Conservation (phyloP, 169 alveolate genomes). For the Cryptosporidium ryanae region DNA sequence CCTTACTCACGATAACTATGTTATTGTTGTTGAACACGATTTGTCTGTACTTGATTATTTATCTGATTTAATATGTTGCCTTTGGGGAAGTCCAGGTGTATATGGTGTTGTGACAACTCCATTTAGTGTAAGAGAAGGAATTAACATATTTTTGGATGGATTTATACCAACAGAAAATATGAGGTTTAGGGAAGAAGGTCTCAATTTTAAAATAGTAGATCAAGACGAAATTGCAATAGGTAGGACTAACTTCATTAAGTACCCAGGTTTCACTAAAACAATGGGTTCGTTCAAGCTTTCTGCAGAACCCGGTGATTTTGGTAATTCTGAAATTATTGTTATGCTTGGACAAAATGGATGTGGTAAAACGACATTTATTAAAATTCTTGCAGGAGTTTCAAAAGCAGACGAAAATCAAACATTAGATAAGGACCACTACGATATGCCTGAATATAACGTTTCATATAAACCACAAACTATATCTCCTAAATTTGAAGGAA, state of each 20-base stretch:
- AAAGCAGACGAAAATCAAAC: constrained; percentile 91
- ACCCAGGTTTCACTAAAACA: constrained; percentile 82
- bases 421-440: constrained; percentile 76
- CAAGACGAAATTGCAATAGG: constrained; percentile 72
- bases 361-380: constrained; percentile 98
- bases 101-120: constrained; percentile 99
- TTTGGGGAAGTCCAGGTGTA: constrained; percentile 98
- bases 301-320: constrained; percentile 91
- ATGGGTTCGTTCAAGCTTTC: constrained; percentile 77
- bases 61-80: constrained; percentile 98
- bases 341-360: constrained; percentile 98
- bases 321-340: constrained; percentile 96
- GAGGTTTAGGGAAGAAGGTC: constrained; percentile 97
- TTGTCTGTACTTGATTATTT: constrained; percentile 98
- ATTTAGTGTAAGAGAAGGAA: constrained; percentile 97
- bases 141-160: constrained; percentile 98
- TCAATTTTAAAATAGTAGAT: constrained; percentile 90
- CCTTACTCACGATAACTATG: constrained; percentile 91
- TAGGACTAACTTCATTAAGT: constrained; percentile 75
- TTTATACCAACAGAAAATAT: constrained; percentile 99
- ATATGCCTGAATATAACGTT: constrained; percentile 92
- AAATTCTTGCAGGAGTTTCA: constrained; percentile 95
- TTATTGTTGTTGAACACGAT: constrained; percentile 98
- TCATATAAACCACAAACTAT: constrained; percentile 98
- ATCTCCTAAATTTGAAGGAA: constrained; percentile 97